These are phyloP conservation scores for Aspergillus vadensis DNA, from an alignment of 2,329 filamentous ascomycete genomes.

Conservation along the genomic window DNA sequence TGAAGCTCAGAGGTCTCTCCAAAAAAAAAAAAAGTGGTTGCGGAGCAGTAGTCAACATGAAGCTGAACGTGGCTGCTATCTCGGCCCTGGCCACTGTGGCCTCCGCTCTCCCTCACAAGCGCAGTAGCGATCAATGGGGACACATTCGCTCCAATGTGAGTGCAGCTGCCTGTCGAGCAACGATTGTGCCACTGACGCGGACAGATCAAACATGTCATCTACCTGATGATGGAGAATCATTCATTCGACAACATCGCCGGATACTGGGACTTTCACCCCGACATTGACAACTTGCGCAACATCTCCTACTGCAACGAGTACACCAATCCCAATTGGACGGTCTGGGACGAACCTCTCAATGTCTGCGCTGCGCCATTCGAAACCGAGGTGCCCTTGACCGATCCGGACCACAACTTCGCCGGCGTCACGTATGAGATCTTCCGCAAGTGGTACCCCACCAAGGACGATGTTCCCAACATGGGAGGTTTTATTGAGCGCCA, in stretches of 20 bases:
- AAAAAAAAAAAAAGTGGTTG: not conserved
- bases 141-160: conserved; percentile 29
- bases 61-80: conserved; percentile 16
- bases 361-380: conserved; percentile 41
- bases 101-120: conserved; percentile 22
- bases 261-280: conserved; percentile 41
- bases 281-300: conserved; percentile 41
- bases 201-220: conserved; percentile 40
- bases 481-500: conserved; percentile 43
- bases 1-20: not conserved
- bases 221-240: conserved; percentile 44
- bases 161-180: not conserved
- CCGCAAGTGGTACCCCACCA: conserved; percentile 39
- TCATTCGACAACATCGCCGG: conserved; percentile 46
- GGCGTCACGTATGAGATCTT: conserved; percentile 42
- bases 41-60: conserved; percentile 19
- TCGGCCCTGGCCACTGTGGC: conserved; percentile 17
- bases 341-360: conserved; percentile 38
- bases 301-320: conserved; percentile 41
- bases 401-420: conserved; percentile 40
- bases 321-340: conserved; percentile 42
- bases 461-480: conserved; percentile 41
- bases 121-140: conserved; percentile 20
- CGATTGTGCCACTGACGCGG: conserved; percentile 1
- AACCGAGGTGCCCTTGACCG: conserved; percentile 37